A percentile compares a stretch with the other conserved stretches of the same genome.
phyloP scores from a whole-genome alignment of 169 alveolate species.

The Babesia microti region DNA sequence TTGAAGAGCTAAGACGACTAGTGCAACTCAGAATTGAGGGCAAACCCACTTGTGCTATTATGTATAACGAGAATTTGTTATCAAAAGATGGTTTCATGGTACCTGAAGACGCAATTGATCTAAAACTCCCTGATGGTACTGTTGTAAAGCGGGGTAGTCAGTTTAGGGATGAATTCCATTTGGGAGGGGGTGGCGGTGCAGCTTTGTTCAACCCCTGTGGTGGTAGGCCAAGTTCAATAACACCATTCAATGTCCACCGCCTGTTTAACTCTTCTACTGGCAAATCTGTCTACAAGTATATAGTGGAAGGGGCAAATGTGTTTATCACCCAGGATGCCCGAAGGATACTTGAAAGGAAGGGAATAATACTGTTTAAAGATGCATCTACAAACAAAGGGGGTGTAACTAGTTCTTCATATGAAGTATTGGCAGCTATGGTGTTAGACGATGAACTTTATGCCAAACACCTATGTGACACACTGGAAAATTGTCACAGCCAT shows the following conservation, averaged over 20 bases:
- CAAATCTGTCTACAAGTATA: slow-evolving; percentile 51
- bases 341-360: slow-evolving; percentile 56
- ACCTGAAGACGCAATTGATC: slow-evolving; percentile 51
- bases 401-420: slow-evolving; percentile 71
- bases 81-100: slow-evolving; percentile 60
- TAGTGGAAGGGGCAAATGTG: slow-evolving; percentile 76
- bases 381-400: slow-evolving; percentile 79
- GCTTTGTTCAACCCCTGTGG: slow-evolving; percentile 78
- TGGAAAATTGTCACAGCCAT: slow-evolving; percentile 9
- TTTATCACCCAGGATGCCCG: slow-evolving; percentile 74
- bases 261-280: slow-evolving; percentile 45
- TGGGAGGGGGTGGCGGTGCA: slow-evolving; percentile 43
- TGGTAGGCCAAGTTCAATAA: slow-evolving; percentile 74
- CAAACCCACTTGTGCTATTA: slow-evolving; percentile 33
- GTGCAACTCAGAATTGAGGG: slow-evolving; percentile 46
- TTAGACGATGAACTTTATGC: slow-evolving; percentile 51
- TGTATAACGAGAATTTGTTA: slow-evolving; percentile 43
- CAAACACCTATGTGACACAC: slow-evolving; percentile 2
- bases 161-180: slow-evolving; percentile 61
- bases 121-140: slow-evolving; percentile 64
- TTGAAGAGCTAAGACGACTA: slow-evolving; percentile 55
- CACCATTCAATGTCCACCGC: slow-evolving; percentile 56
- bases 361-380: slow-evolving; percentile 66
- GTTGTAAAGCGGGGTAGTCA: slow-evolving; percentile 57
- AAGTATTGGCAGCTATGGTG: slow-evolving; percentile 71